A percentile compares a stretch with the other conserved stretches of the same genome.
Evolutionary conservation across 108 stramenopile species (phyloP).

Genomic region (Cyclotella kingstonii): DNA sequence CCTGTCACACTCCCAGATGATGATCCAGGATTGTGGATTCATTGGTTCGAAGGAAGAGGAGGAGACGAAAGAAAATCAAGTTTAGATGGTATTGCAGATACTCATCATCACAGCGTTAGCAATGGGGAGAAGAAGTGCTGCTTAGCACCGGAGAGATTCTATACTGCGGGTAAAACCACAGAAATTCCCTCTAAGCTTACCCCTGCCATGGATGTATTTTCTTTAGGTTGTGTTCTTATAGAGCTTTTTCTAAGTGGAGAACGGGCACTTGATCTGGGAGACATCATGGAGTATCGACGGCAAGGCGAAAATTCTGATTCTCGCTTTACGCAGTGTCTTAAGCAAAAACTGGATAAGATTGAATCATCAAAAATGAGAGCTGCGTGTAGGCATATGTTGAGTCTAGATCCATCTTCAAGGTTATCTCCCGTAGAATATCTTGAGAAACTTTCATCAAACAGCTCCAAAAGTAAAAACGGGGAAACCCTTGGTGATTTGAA

Average conservation of each 20-base stretch:
- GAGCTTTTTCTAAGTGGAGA: constrained; percentile 94
- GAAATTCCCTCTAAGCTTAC: constrained; percentile 47
- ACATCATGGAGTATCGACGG: constrained; percentile 82
- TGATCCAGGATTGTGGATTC: constrained; percentile 90
- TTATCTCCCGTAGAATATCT: constrained; percentile 52
- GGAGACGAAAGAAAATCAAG: constrained; percentile 10
- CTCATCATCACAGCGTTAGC: constrained; percentile 9
- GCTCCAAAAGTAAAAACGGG: constrained; percentile 15
- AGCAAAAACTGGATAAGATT: constrained; percentile 86
- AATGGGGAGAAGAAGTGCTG: constrained; percentile 87
- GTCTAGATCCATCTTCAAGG: constrained; percentile 74
- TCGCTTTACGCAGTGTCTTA: constrained; percentile 48
- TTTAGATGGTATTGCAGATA: not conserved
- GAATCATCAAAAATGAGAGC: constrained; percentile 77
- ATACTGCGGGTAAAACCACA: constrained; percentile 24
- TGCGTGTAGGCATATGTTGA: constrained; percentile 87
- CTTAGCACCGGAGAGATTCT: constrained; percentile 94
- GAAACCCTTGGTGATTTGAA: not conserved
- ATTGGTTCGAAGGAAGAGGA: constrained; percentile 83
- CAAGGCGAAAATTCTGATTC: constrained; percentile 4
- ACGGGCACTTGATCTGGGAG: constrained; percentile 89
- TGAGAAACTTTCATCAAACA: constrained; percentile 5
- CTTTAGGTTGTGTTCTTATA: constrained; percentile 93
- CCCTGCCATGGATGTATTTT: constrained; percentile 96
- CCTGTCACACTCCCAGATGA: constrained; percentile 88